Percentiles rank a stretch among this genome's conserved stretches.
Evolutionary conservation across 1,284 basidiomycete species (phyloP).

Genomic region (Vanrija sp.): DNA sequence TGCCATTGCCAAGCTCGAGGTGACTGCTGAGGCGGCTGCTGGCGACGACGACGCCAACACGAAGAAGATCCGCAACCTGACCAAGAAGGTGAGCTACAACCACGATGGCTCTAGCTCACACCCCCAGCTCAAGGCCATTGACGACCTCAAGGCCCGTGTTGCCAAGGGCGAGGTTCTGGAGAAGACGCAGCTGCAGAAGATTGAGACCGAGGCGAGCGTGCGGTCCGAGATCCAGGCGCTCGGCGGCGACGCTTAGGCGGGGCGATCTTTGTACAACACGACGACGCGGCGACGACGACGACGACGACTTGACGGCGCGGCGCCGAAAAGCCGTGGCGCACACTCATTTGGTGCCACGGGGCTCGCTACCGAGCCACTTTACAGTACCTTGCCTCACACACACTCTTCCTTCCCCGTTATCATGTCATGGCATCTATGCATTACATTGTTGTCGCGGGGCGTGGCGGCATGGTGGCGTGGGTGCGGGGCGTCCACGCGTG

Average conservation of each 20-base stretch:
- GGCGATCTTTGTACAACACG: background rate
- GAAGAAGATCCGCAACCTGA: slow-evolving; percentile 89
- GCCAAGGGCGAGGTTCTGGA: slow-evolving; percentile 84
- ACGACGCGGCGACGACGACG: too few relatives aligned
- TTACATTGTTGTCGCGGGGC: slow-evolving; percentile 17
- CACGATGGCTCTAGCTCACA: slow-evolving; percentile 4
- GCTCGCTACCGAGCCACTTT: background rate
- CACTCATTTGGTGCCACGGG: too few relatives aligned
- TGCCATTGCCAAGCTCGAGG: slow-evolving; percentile 30
- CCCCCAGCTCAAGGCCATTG: slow-evolving; percentile 82
- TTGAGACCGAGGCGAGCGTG: slow-evolving; percentile 80
- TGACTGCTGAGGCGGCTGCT: slow-evolving; percentile 56
- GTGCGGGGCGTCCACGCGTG: too few relatives aligned
- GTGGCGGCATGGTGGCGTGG: too few relatives aligned
- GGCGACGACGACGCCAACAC: slow-evolving; percentile 68
- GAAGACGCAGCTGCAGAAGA: slow-evolving; percentile 91
- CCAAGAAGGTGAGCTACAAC: slow-evolving; percentile 70
- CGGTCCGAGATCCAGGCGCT: slow-evolving; percentile 66
- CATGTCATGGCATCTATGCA: slow-evolving; percentile 16
- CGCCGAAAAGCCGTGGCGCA: too few relatives aligned
- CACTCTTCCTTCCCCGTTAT: too few relatives aligned
- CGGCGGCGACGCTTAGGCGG: slow-evolving; percentile 29
- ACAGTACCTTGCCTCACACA: too few relatives aligned
- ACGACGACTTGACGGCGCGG: too few relatives aligned
- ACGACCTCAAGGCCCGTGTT: slow-evolving; percentile 86